Evolutionary conservation across 768 basidiomycete genomes (phyloP).

Genomic region (Termitomyces sp.): DNA sequence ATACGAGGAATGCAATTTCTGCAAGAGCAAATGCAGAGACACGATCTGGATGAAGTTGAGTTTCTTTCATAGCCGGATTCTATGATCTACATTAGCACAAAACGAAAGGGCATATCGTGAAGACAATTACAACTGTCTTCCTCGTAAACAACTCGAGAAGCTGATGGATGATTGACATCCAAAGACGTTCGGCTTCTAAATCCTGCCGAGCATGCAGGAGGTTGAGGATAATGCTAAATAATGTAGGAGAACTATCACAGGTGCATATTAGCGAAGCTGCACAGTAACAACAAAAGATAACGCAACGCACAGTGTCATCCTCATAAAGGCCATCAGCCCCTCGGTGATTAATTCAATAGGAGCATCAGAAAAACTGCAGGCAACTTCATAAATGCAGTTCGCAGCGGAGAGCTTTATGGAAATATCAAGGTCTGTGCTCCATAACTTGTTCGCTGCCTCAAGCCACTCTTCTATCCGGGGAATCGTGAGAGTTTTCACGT

Average conservation of each 20-base stretch:
- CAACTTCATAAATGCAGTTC: conserved; percentile 40
- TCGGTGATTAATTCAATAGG: conserved; percentile 27
- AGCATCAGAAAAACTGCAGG: conserved; percentile 39
- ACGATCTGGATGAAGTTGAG: conserved; percentile 50
- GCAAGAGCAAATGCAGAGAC: conserved; percentile 60
- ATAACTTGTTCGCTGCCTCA: conserved; percentile 43
- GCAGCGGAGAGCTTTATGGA: conserved; percentile 61
- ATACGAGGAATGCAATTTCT: conserved; percentile 70
- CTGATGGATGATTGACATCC: conserved; percentile 60
- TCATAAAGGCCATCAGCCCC: conserved; percentile 36
- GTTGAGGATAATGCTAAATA: conserved; percentile 50
- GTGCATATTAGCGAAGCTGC: not conserved
- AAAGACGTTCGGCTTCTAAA: conserved; percentile 58
- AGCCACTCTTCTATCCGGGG: conserved; percentile 44
- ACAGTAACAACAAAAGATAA: conserved; percentile 2
- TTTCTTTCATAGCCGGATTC: conserved; percentile 32
- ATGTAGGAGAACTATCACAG: conserved; percentile 31
- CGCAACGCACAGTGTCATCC: conserved; percentile 41
- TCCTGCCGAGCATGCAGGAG: conserved; percentile 58
- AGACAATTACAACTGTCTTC: conserved; percentile 38
- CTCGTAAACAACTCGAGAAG: conserved; percentile 51
- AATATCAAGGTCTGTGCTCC: conserved; percentile 59
- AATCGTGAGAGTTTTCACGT: conserved; percentile 37
- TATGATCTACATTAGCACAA: not conserved
- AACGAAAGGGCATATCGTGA: not conserved